phyloP scores from a whole-genome alignment of 140 eudicot species.

The Ambrosia hybrid region DNA sequence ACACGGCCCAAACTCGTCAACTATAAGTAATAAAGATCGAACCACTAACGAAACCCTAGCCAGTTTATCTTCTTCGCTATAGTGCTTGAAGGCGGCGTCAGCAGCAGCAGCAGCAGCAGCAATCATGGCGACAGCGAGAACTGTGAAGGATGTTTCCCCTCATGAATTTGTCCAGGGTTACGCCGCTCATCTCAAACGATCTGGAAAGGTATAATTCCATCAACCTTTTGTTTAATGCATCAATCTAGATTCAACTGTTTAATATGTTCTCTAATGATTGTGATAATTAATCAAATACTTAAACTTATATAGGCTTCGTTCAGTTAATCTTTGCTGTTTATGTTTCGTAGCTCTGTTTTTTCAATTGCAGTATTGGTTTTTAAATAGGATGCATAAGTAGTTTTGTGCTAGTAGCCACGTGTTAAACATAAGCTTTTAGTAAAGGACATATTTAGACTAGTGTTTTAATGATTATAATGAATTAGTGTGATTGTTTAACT shows the following conservation, averaged over 20 bases:
- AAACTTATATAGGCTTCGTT: not conserved
- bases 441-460: not conserved
- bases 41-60: constrained; percentile 23
- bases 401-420: not conserved
- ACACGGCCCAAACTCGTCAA: constrained; percentile 6
- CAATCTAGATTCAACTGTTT: not conserved
- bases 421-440: not conserved
- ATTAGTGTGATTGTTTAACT: not conserved
- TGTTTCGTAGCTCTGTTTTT: no score
- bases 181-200: constrained; percentile 58
- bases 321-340: not conserved
- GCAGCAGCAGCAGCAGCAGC: constrained; percentile 21
- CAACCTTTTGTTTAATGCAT: not conserved
- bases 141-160: constrained; percentile 57
- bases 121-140: constrained; percentile 51
- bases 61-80: constrained; percentile 15
- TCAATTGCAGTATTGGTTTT: no score
- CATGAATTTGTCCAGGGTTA: constrained; percentile 50
- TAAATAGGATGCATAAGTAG: no score
- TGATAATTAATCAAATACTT: not conserved
- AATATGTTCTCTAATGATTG: not conserved
- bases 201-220: constrained; percentile 45
- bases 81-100: constrained; percentile 18
- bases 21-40: not conserved
- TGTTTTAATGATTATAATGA: not conserved